A percentile compares a stretch with the other conserved stretches of the same genome.
Evolutionary conservation across 1,284 basidiomycete species (phyloP).

Genomic region (Agroathelia rolfsii): DNA sequence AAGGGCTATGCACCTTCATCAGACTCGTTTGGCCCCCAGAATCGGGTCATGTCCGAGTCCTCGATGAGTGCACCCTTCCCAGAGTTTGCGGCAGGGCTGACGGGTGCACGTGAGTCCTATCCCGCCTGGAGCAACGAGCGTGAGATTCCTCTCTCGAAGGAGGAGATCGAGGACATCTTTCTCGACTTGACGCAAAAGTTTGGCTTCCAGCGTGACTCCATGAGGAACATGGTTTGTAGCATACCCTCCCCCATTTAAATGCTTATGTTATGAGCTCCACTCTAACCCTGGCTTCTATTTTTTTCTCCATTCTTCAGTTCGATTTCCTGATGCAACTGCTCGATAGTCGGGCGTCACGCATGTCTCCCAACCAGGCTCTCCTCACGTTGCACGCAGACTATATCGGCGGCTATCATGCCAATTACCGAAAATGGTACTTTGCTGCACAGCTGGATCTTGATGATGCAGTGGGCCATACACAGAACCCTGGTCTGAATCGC

Average conservation of each 20-base stretch:
- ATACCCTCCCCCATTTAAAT: slow-evolving; percentile 3
- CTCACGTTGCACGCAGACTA: slow-evolving; percentile 97
- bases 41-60: slow-evolving; percentile 50
- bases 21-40: slow-evolving; percentile 55
- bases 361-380: slow-evolving; percentile 93
- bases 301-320: slow-evolving; percentile 43
- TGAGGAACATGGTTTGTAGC: slow-evolving; percentile 75
- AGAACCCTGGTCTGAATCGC: slow-evolving; percentile 84
- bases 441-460: slow-evolving; percentile 98
- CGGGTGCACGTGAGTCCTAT: slow-evolving; percentile 65
- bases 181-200: slow-evolving; percentile 98
- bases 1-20: slow-evolving; percentile 60
- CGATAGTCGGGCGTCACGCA: slow-evolving; percentile 92
- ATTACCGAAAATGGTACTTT: slow-evolving; percentile 99
- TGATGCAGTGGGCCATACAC: slow-evolving; percentile 88
- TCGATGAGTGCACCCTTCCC: too few species aligned
- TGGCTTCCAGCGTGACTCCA: slow-evolving; percentile 91
- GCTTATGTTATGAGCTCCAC: slow-evolving; percentile 6
- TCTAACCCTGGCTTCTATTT: slow-evolving; percentile 9
- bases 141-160: slow-evolving; percentile 92
- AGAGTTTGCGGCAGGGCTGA: slow-evolving; percentile 44
- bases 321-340: slow-evolving; percentile 98
- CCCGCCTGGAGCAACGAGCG: slow-evolving; percentile 91
- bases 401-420: slow-evolving; percentile 94
- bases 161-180: slow-evolving; percentile 98